A percentile compares a stretch with the other conserved stretches of the same genome.
Evolutionary conservation across 225 moss, liverwort and hornwort genomes (phyloP).

Genomic region (Bryoerythrophyllum caledonicum): DNA sequence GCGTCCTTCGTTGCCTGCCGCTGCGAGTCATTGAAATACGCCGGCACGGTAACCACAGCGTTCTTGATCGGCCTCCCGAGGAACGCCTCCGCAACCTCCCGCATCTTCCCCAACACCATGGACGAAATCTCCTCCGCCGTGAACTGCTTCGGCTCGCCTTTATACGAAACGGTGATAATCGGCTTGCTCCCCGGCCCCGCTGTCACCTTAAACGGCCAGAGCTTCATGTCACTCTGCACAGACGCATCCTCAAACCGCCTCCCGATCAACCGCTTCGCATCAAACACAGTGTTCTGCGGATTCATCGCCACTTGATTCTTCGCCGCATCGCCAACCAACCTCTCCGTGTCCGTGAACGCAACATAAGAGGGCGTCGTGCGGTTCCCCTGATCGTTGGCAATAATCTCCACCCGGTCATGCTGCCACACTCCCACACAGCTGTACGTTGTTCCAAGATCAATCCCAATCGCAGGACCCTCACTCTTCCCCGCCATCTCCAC

Average conservation of each 20-base stretch:
- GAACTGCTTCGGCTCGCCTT: conserved; percentile 37
- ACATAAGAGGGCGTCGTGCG: conserved; percentile 48
- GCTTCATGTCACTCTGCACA: conserved; percentile 39
- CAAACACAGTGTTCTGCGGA: conserved; percentile 36
- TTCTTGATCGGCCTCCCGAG: conserved; percentile 32
- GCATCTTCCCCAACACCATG: conserved; percentile 40
- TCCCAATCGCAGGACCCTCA: conserved; percentile 36
- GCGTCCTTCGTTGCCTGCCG: conserved; percentile 48
- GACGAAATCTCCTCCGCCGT: conserved; percentile 40
- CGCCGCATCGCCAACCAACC: conserved; percentile 42
- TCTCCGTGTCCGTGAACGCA: conserved; percentile 47
- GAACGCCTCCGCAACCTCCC: conserved; percentile 31
- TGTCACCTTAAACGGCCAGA: conserved; percentile 41
- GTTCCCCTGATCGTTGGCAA: conserved; percentile 40
- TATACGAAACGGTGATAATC: conserved; percentile 22
- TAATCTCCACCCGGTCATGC: conserved; percentile 48
- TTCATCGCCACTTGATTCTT: conserved; percentile 52
- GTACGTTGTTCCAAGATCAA: conserved; percentile 44
- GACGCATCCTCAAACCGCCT: conserved; percentile 27
- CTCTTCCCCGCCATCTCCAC: conserved; percentile 32
- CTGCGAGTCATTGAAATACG: conserved; percentile 46
- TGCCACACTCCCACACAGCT: conserved; percentile 50
- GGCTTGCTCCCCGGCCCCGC: conserved; percentile 36
- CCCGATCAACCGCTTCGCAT: conserved; percentile 49
- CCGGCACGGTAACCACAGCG: conserved; percentile 40